Conservation (phyloP, 805 yeast species). For the Nakazawaea wyomingensis region DNA sequence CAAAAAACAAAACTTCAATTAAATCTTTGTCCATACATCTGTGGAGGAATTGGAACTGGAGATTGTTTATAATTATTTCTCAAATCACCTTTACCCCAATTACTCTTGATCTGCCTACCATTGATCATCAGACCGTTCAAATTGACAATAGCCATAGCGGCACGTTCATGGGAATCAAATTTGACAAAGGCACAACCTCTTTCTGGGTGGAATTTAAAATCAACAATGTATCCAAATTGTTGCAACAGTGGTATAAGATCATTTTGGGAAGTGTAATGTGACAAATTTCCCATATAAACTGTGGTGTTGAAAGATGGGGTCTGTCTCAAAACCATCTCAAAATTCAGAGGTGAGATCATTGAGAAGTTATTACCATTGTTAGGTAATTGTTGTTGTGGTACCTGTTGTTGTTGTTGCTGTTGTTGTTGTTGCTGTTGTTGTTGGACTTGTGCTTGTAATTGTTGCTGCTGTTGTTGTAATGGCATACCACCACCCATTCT, state of each 20-base stretch:
- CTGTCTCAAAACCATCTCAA: conserved; percentile 68
- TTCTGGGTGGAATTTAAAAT: conserved; percentile 74
- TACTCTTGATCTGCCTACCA: conserved; percentile 75
- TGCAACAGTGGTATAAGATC: conserved; percentile 72
- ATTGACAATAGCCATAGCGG: conserved; percentile 83
- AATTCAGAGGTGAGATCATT: conserved; percentile 48
- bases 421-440: conserved; percentile 14
- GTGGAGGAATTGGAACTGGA: conserved; percentile 24
- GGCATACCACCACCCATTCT: conserved; percentile 11
- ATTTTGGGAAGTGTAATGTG: conserved; percentile 67
- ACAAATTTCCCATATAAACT: conserved; percentile 80
- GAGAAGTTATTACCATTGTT: conserved; percentile 12
- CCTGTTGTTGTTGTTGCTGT: conserved; percentile 14
- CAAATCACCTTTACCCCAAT: conserved; percentile 70
- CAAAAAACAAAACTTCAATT: background rate
- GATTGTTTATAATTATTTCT: conserved; percentile 23
- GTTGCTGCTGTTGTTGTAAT: conserved; percentile 7
- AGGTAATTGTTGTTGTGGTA: conserved; percentile 8
- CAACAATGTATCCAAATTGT: conserved; percentile 78
- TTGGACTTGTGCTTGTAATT: conserved; percentile 6
- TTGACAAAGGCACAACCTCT: conserved; percentile 86
- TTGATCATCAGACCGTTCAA: conserved; percentile 64
- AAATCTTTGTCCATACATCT: conserved; percentile 25
- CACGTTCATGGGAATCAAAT: conserved; percentile 82
- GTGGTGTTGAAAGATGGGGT: conserved; percentile 83